A percentile compares a stretch with the other conserved stretches of the same genome.
These are phyloP conservation scores for Thraustotheca clavata DNA, from an alignment of 352 stramenopile genomes.

Conservation along the genomic window DNA sequence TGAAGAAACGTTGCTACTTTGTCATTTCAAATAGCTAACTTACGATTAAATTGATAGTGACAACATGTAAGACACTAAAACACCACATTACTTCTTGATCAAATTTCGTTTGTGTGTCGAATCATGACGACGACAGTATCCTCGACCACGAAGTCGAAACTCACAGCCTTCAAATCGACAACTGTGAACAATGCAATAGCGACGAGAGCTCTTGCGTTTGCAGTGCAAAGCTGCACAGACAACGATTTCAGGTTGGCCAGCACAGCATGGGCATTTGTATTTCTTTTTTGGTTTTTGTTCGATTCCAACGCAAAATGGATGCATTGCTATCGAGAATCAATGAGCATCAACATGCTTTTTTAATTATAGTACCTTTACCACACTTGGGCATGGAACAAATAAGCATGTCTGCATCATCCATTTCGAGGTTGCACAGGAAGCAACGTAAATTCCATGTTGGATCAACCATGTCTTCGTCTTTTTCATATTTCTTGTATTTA, in stretches of 20 bases:
- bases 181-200: slow-evolving; percentile 19
- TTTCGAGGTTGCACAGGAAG: neutral
- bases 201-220: slow-evolving; percentile 3
- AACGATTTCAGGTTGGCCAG: neutral
- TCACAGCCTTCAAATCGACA: slow-evolving; percentile 20
- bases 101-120: slow-evolving; percentile 14
- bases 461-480: too few relatives aligned
- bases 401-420: neutral
- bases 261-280: neutral
- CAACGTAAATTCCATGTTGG: too few relatives aligned
- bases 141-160: slow-evolving; percentile 16
- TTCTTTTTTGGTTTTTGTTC: neutral
- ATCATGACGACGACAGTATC: slow-evolving; percentile 20
- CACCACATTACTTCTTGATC: neutral
- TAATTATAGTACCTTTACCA: neutral
- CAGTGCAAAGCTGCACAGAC: slow-evolving; percentile 15
- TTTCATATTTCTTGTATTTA: neutral
- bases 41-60: neutral
- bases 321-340: neutral
- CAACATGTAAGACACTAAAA: neutral
- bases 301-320: slow-evolving; percentile 1
- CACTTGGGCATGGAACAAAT: neutral
- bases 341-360: neutral
- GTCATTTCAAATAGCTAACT: neutral
- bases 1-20: neutral